These are phyloP conservation scores for Penicillium longicatenatum DNA, from an alignment of 495 filamentous ascomycete genomes.

Conservation along the genomic window DNA sequence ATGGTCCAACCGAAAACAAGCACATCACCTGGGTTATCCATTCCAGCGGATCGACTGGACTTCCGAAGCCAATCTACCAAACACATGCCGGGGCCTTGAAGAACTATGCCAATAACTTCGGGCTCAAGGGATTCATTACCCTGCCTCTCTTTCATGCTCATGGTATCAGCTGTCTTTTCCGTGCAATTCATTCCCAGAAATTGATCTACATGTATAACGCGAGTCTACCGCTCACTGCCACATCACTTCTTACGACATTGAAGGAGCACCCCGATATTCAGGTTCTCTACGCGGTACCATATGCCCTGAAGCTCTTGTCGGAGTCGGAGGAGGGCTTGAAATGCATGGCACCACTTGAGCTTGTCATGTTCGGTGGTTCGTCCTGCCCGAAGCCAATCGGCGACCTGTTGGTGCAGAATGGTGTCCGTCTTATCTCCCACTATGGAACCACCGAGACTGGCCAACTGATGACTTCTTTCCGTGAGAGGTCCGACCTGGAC, in stretches of 20 bases:
- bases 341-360: slow-evolving; percentile 35
- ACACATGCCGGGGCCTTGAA: slow-evolving; percentile 41
- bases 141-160: slow-evolving; percentile 56
- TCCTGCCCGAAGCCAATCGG: slow-evolving; percentile 53
- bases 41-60: slow-evolving; percentile 44
- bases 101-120: slow-evolving; percentile 43
- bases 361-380: slow-evolving; percentile 52
- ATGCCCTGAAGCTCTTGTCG: slow-evolving; percentile 49
- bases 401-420: slow-evolving; percentile 48
- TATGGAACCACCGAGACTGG: slow-evolving; percentile 55
- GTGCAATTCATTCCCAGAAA: slow-evolving; percentile 43
- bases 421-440: slow-evolving; percentile 52
- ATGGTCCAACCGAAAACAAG: slow-evolving; percentile 24
- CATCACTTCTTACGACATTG: slow-evolving; percentile 41
- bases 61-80: slow-evolving; percentile 44
- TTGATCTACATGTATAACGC: slow-evolving; percentile 49
- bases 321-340: slow-evolving; percentile 45
- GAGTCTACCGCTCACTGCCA: slow-evolving; percentile 42
- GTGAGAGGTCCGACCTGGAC: slow-evolving; percentile 47
- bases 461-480: slow-evolving; percentile 53
- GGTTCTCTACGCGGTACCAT: slow-evolving; percentile 49
- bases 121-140: slow-evolving; percentile 49
- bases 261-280: slow-evolving; percentile 37
- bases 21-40: slow-evolving; percentile 45
- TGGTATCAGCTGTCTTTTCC: slow-evolving; percentile 51